phyloP scores from a whole-genome alignment of 192 early-diverging fungal genomes.

The Phlyctochytrium arcticum region DNA sequence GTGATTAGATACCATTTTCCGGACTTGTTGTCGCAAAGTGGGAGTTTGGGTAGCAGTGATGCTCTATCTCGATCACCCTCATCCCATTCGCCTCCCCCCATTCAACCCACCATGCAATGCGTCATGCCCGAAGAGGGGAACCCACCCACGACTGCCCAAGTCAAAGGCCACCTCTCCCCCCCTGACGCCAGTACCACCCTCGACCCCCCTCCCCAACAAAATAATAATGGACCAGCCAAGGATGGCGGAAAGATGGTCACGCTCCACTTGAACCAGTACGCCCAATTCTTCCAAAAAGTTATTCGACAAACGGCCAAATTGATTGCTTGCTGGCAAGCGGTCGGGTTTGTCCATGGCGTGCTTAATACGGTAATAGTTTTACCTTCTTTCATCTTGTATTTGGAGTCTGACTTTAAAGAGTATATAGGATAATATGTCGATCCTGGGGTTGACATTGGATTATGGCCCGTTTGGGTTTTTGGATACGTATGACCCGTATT shows the following conservation, averaged over 20 bases:
- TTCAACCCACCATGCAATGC: background rate
- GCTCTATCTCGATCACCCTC: too few species aligned
- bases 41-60: too few species aligned
- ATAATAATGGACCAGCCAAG: too few species aligned
- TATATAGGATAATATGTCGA: constrained; percentile 74
- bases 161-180: background rate
- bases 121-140: background rate
- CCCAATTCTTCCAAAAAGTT: constrained; percentile 51
- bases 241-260: background rate
- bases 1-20: constrained; percentile 52
- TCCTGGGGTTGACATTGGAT: constrained; percentile 79
- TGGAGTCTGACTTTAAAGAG: background rate
- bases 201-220: background rate
- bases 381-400: background rate
- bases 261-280: constrained; percentile 48
- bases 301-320: constrained; percentile 62
- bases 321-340: constrained; percentile 79
- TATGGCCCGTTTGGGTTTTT: constrained; percentile 85
- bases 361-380: constrained; percentile 30
- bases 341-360: constrained; percentile 70
- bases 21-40: constrained; percentile 9
- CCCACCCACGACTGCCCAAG: background rate
- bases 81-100: too few species aligned
- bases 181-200: background rate
- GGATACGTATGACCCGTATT: constrained; percentile 73